These are phyloP conservation scores for Mycena amicta DNA, from an alignment of 768 basidiomycete species.

Conservation along the genomic window DNA sequence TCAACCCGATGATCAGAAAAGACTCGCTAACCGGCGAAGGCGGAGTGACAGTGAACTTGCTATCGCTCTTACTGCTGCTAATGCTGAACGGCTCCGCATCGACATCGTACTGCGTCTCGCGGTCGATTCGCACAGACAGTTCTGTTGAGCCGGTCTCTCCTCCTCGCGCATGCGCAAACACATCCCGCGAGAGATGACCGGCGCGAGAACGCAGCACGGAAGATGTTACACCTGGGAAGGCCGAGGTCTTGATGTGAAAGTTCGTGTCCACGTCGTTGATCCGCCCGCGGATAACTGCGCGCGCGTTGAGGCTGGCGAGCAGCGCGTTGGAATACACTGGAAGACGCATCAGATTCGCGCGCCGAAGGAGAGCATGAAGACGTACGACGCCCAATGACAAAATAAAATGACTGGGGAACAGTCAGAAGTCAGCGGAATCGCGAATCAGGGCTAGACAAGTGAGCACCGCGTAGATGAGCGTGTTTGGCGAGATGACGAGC, in stretches of 20 bases:
- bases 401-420: slow-evolving; percentile 35
- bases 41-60: no score
- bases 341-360: neutral
- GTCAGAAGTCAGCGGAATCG: no score
- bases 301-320: slow-evolving; percentile 25
- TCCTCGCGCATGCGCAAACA: slow-evolving; percentile 5
- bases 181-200: slow-evolving; percentile 5
- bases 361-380: neutral
- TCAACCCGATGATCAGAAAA: no score
- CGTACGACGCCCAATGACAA: slow-evolving; percentile 37
- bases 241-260: slow-evolving; percentile 16
- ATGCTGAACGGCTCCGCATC: no score
- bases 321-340: slow-evolving; percentile 34
- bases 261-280: slow-evolving; percentile 23
- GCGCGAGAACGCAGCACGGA: neutral
- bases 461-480: slow-evolving; percentile 36
- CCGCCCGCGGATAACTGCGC: slow-evolving; percentile 14
- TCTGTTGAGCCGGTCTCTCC: neutral
- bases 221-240: neutral
- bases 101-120: neutral
- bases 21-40: no score
- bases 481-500: slow-evolving; percentile 29
- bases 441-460: no score
- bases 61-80: no score
- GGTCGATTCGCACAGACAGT: slow-evolving; percentile 10